A percentile compares a stretch with the other conserved stretches of the same genome.
phyloP scores from a whole-genome alignment of 2,329 filamentous ascomycete genomes.

The Apiospora hydei region DNA sequence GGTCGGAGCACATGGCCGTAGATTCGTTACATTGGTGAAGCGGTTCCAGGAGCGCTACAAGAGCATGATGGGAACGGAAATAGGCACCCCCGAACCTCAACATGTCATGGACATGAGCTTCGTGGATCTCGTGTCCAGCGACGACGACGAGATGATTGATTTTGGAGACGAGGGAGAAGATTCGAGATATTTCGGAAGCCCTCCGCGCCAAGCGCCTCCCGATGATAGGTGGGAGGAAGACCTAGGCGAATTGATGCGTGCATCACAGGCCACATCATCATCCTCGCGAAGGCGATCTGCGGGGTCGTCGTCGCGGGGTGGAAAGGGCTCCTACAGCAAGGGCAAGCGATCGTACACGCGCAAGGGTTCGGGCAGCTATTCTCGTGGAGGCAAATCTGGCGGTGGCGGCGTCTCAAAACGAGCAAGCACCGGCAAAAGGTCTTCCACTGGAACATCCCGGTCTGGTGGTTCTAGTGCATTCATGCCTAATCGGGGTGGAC shows the following conservation, averaged over 20 bases:
- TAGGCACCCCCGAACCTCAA: not conserved
- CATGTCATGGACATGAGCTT: constrained; percentile 46
- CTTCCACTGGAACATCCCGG: constrained; percentile 23
- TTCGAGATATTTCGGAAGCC: constrained; percentile 57
- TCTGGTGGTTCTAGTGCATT: constrained; percentile 22
- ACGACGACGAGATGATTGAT: constrained; percentile 32
- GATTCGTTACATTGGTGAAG: constrained; percentile 66
- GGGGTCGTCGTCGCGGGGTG: constrained; percentile 18
- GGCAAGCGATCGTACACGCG: constrained; percentile 21
- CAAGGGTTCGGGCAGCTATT: constrained; percentile 23
- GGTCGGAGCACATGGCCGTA: constrained; percentile 66
- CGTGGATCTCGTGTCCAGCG: constrained; percentile 60
- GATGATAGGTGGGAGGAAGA: constrained; percentile 42
- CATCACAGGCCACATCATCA: constrained; percentile 21
- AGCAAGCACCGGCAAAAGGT: constrained; percentile 25
- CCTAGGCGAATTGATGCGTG: constrained; percentile 36
- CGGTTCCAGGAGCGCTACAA: constrained; percentile 55
- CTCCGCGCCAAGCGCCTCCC: constrained; percentile 25
- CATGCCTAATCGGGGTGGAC: constrained; percentile 22
- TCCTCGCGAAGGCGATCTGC: constrained; percentile 18
- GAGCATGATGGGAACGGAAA: constrained; percentile 54
- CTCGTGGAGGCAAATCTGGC: not conserved
- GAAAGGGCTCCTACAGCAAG: constrained; percentile 20
- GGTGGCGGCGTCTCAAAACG: constrained; percentile 23
- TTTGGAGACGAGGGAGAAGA: constrained; percentile 32